Base-by-base conservation (phyloP, 345 rosid species). In the Erysimum cheiranthoides region DNA sequence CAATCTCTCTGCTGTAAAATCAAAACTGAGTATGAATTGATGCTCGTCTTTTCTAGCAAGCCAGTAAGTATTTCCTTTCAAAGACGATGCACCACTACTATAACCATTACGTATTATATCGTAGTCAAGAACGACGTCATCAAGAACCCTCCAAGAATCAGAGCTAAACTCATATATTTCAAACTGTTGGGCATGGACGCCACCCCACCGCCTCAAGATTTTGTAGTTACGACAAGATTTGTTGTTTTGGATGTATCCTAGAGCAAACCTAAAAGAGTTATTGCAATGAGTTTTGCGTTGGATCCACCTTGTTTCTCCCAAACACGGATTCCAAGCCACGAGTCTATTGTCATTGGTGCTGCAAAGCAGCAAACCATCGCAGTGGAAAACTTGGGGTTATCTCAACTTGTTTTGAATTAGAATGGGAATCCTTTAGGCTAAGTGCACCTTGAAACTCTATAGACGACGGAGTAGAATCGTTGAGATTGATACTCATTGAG, bases 261-360 rank as follows among this genome's bases (percentile, higher is more conserved):
- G 16, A 65, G 17, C 28, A 16, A 47, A 47, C 57, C 2, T 17
- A 7, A 25, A 62, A 12, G 0, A 2, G 0, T 3, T 10, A 2
- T 9, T 1, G 25, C 1, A 21, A 21, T 1, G 1, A 21, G 1
- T 5, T 30, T 16, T 10, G 38, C 0, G 10, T 46, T 12, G 35
- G 16, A 65, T 65, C 56, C 69, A 46, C 30, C 6, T 65, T 5
- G 42, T 14, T 16, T 65, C 56, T 10, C 56, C 56, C 5, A 46
- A 16, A 16, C 56, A 65, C 1, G 56, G 69, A 31, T 46, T 65
- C 56, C 56, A 46, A 30, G 31, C 69, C 9, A 45, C 40, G 3
- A 30, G 10, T 30, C 36, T 62, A 8, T 61, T 11, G 18, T 21
- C 53, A 0, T 4, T n/a, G 3, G 53, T 40, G 32, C 0, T 40